Evolutionary conservation across 108 stramenopile genomes (phyloP).

Genomic region (Fragilaria crotonensis): DNA sequence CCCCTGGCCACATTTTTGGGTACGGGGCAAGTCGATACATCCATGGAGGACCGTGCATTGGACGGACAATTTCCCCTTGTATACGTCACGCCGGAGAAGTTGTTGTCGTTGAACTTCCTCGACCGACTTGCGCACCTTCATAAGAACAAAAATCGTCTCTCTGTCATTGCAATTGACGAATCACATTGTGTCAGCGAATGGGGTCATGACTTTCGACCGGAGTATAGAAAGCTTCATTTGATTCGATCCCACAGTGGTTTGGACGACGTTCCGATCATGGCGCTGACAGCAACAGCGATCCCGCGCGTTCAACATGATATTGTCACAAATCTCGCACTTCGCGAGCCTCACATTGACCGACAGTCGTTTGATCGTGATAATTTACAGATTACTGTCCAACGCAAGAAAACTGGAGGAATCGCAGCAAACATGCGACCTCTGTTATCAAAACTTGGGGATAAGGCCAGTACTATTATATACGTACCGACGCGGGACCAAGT

Average conservation of each 20-base stretch:
- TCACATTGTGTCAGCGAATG: slow-evolving; percentile 93
- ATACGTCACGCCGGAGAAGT: slow-evolving; percentile 91
- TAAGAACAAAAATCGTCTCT: slow-evolving; percentile 22
- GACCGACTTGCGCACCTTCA: slow-evolving; percentile 39
- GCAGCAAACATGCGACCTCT: slow-evolving; percentile 35
- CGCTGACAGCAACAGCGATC: slow-evolving; percentile 94
- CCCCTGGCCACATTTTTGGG: slow-evolving; percentile 60
- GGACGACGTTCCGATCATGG: slow-evolving; percentile 60
- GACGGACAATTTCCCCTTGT: slow-evolving; percentile 63
- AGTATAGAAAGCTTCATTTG: slow-evolving; percentile 62
- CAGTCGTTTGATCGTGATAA: slow-evolving; percentile 88
- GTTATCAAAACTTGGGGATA: slow-evolving; percentile 4
- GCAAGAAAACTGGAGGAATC: slow-evolving; percentile 49
- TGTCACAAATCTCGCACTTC: slow-evolving; percentile 46
- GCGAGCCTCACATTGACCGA: slow-evolving; percentile 33
- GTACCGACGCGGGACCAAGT: slow-evolving; percentile 56
- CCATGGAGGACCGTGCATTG: slow-evolving; percentile 36
- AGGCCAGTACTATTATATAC: slow-evolving; percentile 28
- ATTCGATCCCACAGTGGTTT: slow-evolving; percentile 41
- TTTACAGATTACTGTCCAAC: slow-evolving; percentile 60
- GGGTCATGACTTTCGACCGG: slow-evolving; percentile 91
- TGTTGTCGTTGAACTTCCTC: slow-evolving; percentile 35
- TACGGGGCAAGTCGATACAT: slow-evolving; percentile 47
- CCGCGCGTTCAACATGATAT: slow-evolving; percentile 76
- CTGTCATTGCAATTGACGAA: slow-evolving; percentile 89